Base-by-base conservation (phyloP, 148 eudicot genomes). In the Pharnaceum exiguum region DNA sequence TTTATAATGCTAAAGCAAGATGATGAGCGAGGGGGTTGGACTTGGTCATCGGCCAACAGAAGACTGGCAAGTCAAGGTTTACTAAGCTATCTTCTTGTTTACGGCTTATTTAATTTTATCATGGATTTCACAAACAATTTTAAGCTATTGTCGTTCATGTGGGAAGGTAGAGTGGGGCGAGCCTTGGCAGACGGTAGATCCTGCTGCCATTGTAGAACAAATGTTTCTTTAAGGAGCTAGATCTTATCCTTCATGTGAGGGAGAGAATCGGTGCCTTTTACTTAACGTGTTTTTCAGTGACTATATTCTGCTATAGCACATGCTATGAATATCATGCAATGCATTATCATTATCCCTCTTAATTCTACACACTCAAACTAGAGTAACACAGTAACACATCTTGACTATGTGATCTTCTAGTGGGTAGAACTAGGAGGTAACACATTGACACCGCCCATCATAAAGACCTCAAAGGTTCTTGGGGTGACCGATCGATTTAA, bases 261-360 rank as follows among this genome's bases (percentile, higher is more conserved):
- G 8, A 29, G 17, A 21, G 55, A 49, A 55, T 31, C 28, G 13
- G 16, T 30, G 55, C 23, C 51, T 63, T 55, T 37, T 48, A 26
- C 16, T 29, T 22, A 58, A 48, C 59, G 25, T 56, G 62, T 42
- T 48, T 29, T 62, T 55, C 53, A 42, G 74, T 56, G 74, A 70
- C 68, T n/a, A 69, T 30, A 21, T 35, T 63, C 59, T 63, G 59
- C 32, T 47, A 31, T 24, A 60, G n/a, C 54, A 43, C 59, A 52
- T 52, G 59, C 9, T n/a, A 3, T 42, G 3, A 8, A 4, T 39
- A 39, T 5, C 10, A 39, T 39, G n/a, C n/a, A 39, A n/a, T n/a
- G n/a, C n/a, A n/a, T n/a, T n/a, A n/a, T n/a, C n/a, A n/a, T n/a
- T n/a, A n/a, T n/a, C n/a, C n/a, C n/a, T n/a, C n/a, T n/a, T n/a